Base-by-base conservation (phyloP, 345 rosid genomes). In the Brassica cretica region DNA sequence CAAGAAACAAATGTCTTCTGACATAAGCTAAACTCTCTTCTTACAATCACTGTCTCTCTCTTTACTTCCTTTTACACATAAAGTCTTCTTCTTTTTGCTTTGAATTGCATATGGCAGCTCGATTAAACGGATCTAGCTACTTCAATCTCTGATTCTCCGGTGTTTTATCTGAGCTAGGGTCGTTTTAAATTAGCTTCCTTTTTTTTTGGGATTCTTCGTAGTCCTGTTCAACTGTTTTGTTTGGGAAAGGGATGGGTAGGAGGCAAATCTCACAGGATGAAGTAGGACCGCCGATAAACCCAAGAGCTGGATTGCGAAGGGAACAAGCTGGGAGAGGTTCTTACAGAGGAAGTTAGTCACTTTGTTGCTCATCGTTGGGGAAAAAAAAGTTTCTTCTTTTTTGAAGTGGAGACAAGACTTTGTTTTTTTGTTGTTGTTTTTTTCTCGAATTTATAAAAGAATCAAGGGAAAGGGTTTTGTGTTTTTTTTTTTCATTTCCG, bases 291-390 rank as follows among this genome's bases (percentile, higher is more conserved):
- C 92, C 94, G 66, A 86, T 90, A 84, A 92, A 92, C 75, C 89
- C 89, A 71, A 84, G 93, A 68, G 93, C 95, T 11, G 97, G 93
- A 72, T 85, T 94, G 69, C 81, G 96, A 87, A 90, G 93, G 66
- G 88, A 94, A 61, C 97, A 94, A 82, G 98, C 98, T 6, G 98
- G 98, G 25, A 84, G 98, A 90, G 97, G 98, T 70, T 92, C 97
- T 11, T 94, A 94, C 78, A 84, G 98, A 82, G 98, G 94, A 76
- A 90, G 98, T 76, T 94, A 94, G 97, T 80, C 10, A 33, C 55
- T 80, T 70, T 39, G 68, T 67, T 44, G 55, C 27, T 58, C 3
- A 62, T 76, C 68, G 72, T 76, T 59, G 27, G 12, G 8, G 12
- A 30, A 59, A 9, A 24, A 30, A 3, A 24, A 30, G 21, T 15